These are phyloP conservation scores for Xylaria intraflava DNA, from an alignment of 495 filamentous ascomycete species.

Conservation along the genomic window DNA sequence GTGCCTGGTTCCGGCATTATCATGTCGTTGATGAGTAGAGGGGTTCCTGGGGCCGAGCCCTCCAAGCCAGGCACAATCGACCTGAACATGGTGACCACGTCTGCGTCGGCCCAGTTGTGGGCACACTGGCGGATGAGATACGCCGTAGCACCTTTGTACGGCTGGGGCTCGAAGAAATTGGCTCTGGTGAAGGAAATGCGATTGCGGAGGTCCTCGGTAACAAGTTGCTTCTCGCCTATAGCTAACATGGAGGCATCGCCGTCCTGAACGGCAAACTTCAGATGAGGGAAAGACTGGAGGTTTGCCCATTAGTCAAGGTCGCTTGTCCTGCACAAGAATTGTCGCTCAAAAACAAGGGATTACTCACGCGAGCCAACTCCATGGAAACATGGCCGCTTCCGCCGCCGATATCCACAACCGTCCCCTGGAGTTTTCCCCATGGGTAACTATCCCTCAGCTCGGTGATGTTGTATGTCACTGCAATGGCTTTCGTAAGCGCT, in stretches of 20 bases:
- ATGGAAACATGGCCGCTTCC: constrained; percentile 19
- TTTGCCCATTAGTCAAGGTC: not conserved
- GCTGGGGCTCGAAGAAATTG: constrained; percentile 31
- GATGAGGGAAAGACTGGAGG: constrained; percentile 16
- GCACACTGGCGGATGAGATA: constrained; percentile 27
- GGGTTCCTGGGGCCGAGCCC: constrained; percentile 14
- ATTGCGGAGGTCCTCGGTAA: constrained; percentile 3
- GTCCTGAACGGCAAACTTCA: constrained; percentile 28
- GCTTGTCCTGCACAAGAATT: not conserved
- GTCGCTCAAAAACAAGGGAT: not conserved
- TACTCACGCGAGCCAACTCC: constrained; percentile 16
- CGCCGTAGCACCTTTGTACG: constrained; percentile 9
- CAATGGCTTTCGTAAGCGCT: too few relatives aligned
- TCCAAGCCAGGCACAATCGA: constrained; percentile 23
- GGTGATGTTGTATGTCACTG: not conserved
- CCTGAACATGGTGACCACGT: constrained; percentile 24
- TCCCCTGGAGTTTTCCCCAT: constrained; percentile 21
- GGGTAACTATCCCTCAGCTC: constrained; percentile 15
- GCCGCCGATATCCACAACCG: constrained; percentile 23
- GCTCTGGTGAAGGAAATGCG: constrained; percentile 21
- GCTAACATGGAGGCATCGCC: constrained; percentile 13
- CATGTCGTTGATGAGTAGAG: constrained; percentile 30
- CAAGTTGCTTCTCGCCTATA: constrained; percentile 9
- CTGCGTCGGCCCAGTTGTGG: constrained; percentile 26
- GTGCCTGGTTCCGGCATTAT: constrained; percentile 19